Percentiles rank a stretch among this genome's conserved stretches.
Conservation (phyloP, 129 eudicot species). For the Pulicaria dysenterica region DNA sequence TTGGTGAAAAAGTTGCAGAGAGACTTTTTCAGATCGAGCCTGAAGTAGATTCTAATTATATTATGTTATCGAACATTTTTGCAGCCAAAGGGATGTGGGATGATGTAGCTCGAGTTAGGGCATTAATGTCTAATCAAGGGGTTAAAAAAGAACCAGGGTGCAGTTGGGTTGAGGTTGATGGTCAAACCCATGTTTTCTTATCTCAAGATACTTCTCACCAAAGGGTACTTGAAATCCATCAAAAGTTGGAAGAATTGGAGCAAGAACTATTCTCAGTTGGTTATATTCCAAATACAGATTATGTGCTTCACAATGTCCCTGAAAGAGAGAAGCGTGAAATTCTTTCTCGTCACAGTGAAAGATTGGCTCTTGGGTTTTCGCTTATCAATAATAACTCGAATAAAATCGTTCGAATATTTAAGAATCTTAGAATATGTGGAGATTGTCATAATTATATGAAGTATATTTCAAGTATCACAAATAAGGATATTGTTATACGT, state of each 20-base stretch:
- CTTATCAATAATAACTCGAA: conserved; percentile 36
- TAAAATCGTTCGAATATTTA: conserved; percentile 42
- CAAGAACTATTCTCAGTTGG: conserved; percentile 29
- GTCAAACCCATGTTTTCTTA: conserved; percentile 41
- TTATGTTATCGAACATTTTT: conserved; percentile 43
- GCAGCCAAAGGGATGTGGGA: conserved; percentile 53
- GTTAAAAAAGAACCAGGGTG: conserved; percentile 51
- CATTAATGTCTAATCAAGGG: conserved; percentile 38
- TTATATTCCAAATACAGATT: conserved; percentile 37
- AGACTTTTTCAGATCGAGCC: conserved; percentile 41
- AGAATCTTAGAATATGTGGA: conserved; percentile 46
- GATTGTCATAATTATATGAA: conserved; percentile 50
- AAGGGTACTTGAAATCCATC: conserved; percentile 34
- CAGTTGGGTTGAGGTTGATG: conserved; percentile 47
- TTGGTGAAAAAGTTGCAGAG: conserved; percentile 44
- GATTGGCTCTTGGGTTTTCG: conserved; percentile 44
- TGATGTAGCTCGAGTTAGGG: conserved; percentile 40
- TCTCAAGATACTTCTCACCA: conserved; percentile 44
- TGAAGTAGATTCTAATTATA: conserved; percentile 46
- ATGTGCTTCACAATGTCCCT: conserved; percentile 46
- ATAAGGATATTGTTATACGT: conserved; percentile 42
- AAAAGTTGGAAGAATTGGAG: conserved; percentile 40
- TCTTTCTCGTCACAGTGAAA: conserved; percentile 45
- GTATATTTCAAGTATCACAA: conserved; percentile 32
- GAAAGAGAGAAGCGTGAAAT: conserved; percentile 37